A percentile compares a stretch with the other conserved stretches of the same genome.
Conservation (phyloP, 108 stramenopile genomes). For the Nitzschia sp. region DNA sequence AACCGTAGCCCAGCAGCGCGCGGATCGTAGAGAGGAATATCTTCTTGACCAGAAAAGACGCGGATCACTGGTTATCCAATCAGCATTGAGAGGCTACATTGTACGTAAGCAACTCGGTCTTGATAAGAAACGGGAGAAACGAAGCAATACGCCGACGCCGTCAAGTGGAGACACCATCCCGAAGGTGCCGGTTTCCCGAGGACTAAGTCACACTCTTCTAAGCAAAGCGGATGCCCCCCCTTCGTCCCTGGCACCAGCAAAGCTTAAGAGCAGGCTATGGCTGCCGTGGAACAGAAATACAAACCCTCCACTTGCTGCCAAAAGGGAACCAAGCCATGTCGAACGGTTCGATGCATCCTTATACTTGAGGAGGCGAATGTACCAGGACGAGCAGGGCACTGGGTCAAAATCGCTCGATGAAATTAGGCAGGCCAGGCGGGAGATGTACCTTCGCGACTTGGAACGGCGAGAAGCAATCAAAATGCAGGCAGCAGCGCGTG, state of each 20-base stretch:
- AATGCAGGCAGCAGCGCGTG: conserved; percentile 6
- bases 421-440: conserved; percentile 5
- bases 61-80: conserved; percentile 3
- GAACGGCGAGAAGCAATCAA: conserved; percentile 16
- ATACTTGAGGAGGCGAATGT: conserved; percentile 9
- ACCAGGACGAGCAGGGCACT: conserved; percentile 7
- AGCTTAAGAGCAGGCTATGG: conserved; percentile 1
- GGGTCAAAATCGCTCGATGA: conserved; percentile 1
- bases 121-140: background rate
- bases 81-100: conserved; percentile 9
- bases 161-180: background rate
- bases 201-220: background rate
- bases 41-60: background rate
- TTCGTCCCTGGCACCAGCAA: background rate
- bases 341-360: conserved; percentile 7
- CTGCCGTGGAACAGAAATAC: background rate
- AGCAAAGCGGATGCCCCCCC: background rate
- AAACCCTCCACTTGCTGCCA: background rate
- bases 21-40: background rate
- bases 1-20: conserved; percentile 7
- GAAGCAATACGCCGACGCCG: background rate
- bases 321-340: background rate
- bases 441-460: conserved; percentile 19
- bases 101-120: background rate
- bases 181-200: too few relatives aligned